These are phyloP conservation scores for Sanguinoderma infundibulare DNA, from an alignment of 1,284 basidiomycete species.

Conservation along the genomic window DNA sequence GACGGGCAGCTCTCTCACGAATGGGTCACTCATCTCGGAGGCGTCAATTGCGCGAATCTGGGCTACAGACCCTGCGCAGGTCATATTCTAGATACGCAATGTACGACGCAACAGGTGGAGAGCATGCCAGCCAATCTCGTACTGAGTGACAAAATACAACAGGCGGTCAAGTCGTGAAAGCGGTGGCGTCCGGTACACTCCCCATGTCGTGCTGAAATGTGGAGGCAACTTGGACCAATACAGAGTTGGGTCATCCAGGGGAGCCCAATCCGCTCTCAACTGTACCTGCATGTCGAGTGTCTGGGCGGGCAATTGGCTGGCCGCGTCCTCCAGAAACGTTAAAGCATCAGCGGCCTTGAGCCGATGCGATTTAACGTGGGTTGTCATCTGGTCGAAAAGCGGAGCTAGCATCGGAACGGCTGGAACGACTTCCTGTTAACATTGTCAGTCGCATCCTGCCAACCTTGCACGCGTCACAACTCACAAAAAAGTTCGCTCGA, in stretches of 20 bases:
- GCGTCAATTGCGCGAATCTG: too few relatives aligned
- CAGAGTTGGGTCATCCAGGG: not conserved
- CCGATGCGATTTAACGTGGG: not conserved
- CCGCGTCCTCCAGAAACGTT: not conserved
- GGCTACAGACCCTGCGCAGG: too few relatives aligned
- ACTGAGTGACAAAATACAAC: not conserved
- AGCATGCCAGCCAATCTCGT: not conserved
- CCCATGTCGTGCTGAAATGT: not conserved
- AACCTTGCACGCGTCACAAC: not conserved
- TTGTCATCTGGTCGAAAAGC: constrained; percentile 18
- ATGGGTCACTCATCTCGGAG: too few relatives aligned
- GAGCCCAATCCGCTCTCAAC: not conserved
- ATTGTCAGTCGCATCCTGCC: not conserved
- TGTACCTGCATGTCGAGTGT: not conserved
- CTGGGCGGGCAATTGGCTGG: not conserved
- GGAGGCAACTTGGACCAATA: constrained; percentile 7
- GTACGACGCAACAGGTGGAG: not conserved
- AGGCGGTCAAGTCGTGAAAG: not conserved
- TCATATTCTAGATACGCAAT: not conserved
- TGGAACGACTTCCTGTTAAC: not conserved
- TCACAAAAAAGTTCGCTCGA: constrained; percentile 4
- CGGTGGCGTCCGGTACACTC: not conserved
- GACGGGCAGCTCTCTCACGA: too few relatives aligned
- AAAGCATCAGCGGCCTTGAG: constrained; percentile 11
- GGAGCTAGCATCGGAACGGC: not conserved